Conservation (phyloP, 352 stramenopile genomes). For the Globisporangium paroecandrum region DNA sequence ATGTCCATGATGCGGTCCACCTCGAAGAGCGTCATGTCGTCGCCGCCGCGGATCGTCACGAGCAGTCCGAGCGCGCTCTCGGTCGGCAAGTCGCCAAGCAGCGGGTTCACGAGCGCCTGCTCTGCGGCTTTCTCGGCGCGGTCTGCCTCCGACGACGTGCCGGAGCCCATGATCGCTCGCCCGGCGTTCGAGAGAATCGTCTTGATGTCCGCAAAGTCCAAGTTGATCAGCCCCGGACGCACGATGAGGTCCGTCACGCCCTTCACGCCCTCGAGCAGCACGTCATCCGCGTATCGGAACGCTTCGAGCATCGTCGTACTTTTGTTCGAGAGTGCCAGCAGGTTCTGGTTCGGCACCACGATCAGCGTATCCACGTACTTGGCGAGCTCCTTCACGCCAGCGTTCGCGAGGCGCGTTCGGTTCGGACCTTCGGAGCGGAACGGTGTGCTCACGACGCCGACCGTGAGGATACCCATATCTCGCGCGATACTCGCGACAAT, state of each 20-base stretch:
- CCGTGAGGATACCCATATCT: constrained; percentile 92
- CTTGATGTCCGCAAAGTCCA: constrained; percentile 97
- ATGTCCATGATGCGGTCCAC: constrained; percentile 88
- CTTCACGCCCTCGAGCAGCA: constrained; percentile 94
- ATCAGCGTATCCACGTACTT: constrained; percentile 96
- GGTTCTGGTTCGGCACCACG: constrained; percentile 96
- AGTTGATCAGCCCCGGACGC: constrained; percentile 95
- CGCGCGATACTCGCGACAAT: constrained; percentile 92
- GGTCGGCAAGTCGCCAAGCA: constrained; percentile 92
- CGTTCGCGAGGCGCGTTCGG: constrained; percentile 91
- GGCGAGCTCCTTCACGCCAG: constrained; percentile 89
- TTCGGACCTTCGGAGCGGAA: constrained; percentile 95
- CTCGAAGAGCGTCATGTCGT: constrained; percentile 93
- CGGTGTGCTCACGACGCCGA: constrained; percentile 95
- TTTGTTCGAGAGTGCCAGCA: constrained; percentile 90
- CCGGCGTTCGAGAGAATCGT: constrained; percentile 93
- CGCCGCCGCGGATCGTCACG: constrained; percentile 94
- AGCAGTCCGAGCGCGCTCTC: constrained; percentile 91
- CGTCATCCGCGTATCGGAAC: constrained; percentile 94
- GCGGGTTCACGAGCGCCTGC: constrained; percentile 93
- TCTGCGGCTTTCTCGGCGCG: constrained; percentile 89
- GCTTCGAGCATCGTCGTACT: constrained; percentile 92
- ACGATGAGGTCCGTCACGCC: constrained; percentile 96
- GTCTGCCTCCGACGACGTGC: constrained; percentile 60
- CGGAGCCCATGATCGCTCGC: constrained; percentile 95